phyloP scores from a whole-genome alignment of 2,329 filamentous ascomycete species.

The Verticillium albo-atrum region DNA sequence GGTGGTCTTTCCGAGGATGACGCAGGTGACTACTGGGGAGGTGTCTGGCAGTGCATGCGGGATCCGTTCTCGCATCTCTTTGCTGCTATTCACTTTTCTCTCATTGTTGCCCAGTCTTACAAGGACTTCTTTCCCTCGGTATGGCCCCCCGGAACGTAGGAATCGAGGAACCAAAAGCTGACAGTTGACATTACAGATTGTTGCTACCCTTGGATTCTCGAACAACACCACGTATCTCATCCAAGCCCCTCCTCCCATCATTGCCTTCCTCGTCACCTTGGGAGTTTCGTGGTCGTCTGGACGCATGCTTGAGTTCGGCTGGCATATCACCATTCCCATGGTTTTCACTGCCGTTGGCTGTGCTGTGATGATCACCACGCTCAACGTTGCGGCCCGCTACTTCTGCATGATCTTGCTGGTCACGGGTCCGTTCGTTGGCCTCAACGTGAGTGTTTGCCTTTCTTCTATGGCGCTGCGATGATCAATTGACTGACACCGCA shows the following conservation, averaged over 20 bases:
- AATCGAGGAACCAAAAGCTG: background rate
- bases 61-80: constrained; percentile 34
- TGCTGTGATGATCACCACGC: constrained; percentile 35
- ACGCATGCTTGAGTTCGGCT: constrained; percentile 30
- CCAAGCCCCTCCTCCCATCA: constrained; percentile 34
- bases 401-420: constrained; percentile 35
- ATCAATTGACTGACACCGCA: background rate
- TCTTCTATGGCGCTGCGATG: background rate
- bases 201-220: constrained; percentile 20
- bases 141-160: background rate
- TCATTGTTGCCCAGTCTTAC: constrained; percentile 36
- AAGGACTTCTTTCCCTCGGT: constrained; percentile 39
- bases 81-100: constrained; percentile 31
- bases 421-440: constrained; percentile 30
- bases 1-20: constrained; percentile 30
- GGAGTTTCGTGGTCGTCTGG: constrained; percentile 32
- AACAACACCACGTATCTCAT: constrained; percentile 30
- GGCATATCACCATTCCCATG: constrained; percentile 34
- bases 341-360: constrained; percentile 30
- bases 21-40: constrained; percentile 33
- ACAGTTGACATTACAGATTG: constrained; percentile 14
- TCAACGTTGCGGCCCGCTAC: constrained; percentile 35
- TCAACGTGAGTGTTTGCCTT: constrained; percentile 17
- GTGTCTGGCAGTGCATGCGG: constrained; percentile 24
- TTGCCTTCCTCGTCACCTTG: constrained; percentile 33